Evolutionary conservation across 2,329 filamentous ascomycete species (phyloP), one percentile per base, ranked within the genome.

Genomic region (Trichoderma sp.): DNA sequence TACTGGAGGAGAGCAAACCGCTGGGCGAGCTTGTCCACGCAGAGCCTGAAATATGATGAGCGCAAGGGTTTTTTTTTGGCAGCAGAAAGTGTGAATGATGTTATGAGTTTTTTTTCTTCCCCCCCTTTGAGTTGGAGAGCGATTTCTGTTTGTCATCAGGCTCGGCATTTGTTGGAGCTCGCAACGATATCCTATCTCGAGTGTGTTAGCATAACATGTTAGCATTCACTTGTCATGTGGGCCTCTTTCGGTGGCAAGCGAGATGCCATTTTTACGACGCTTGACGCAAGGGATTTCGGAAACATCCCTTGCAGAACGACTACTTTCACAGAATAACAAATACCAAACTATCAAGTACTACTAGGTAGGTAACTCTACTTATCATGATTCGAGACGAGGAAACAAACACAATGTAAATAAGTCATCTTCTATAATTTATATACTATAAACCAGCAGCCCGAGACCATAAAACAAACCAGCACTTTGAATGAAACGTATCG

Each of bases 11-110:
- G 70, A 93, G 92, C 76, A 86, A 85, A 71, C 81, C 84, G 63
- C 79, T 94, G 58, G 92, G 91, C 1, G 84, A 89, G 72, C 80
- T 92, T 70, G 73, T 94, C 64, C 85, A 93, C 71, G 88, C 90
- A 70, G 89, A 90, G 76, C n/a, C 34, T 3, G 22, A n/a, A 27
- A 13, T 17, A n/a, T 17, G 29, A 61, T 32, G 42, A 37, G 22
- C 19, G n/a, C 29, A 19, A 34, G 25, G n/a, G 22, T 7, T n/a
- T 42, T 19, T 15, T 27, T 9, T 60, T 48, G 15, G 34, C 5
- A 27, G 15, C 4, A 12, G 27, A 48, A 17, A 29, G 34, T 37
- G 15, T 22, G 54, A 58, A 58, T 19, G 54, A 58, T 64, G 54
- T 59, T 29, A 27, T 32, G 27, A 37, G 19, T 35, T 48, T 35